Evolutionary conservation across 352 stramenopile genomes (phyloP), one percentile per base, ranked within the genome.

Genomic region (Phytophthora capsici): DNA sequence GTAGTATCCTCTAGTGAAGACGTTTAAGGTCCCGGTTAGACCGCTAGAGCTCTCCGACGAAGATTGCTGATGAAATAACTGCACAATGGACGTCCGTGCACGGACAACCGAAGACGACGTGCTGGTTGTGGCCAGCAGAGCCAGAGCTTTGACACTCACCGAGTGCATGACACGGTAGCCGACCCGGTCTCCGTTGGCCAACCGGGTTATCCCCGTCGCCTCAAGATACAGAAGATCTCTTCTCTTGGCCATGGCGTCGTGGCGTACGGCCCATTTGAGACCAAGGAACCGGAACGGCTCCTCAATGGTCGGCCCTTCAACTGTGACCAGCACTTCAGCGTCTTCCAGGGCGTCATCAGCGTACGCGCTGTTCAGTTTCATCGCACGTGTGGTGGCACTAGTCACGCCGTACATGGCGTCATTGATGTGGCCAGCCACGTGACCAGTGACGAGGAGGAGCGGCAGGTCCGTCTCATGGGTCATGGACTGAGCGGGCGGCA

Each of bases 111-210:
- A 73, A n/a, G 63, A 65, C 1, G 71, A 63, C 7, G 65, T 58
- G 14, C 73, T 76, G n/a, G 53, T 54, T 1, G 57, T 34, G 25
- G 64, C 63, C 23, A 85, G 51, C 22, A 78, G 55, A 7, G 75
- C 60, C 36, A 89, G 63, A 26, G 80, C 78, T 20, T 84, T 82
- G 54, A 88, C 72, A 40, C 77, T 73, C 44, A 91, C 75, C 28
- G 82, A 91, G 54, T 92, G 84, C 55, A 84, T 64, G 25, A 92
- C 70, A 13, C 77, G 77, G 63, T 86, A 90, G 30, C 84, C 82
- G 14, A 91, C 41, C 12, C 61, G 62, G 26, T 86, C 69, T 52
- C 78, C 78, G 22, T 64, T 78, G 6, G 65, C 28, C 20, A 69
- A 49, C 0, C 56, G 75, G 13, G 60, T 69, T 12, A 80, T 37